Evolutionary conservation across 345 rosid genomes (phyloP), one percentile per base, ranked within the genome.

Genomic region (Gossypium mustelinum): DNA sequence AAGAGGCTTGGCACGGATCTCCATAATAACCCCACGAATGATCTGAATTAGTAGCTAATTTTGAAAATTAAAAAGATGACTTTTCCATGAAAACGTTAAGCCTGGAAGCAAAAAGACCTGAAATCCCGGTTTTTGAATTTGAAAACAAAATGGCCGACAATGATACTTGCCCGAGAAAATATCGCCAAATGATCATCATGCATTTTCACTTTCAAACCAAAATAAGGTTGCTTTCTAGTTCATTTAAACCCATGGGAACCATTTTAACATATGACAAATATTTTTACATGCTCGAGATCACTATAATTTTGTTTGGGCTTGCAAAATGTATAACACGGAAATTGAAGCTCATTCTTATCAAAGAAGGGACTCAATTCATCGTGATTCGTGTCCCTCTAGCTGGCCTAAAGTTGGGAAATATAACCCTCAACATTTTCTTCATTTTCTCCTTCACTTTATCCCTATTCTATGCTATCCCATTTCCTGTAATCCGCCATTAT

Each of bases 61-160:
- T 64, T 43, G 51, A 65, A 34, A 34, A 34, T 34, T 34, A 34
- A 34, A 7, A 5, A 34, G 41, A 34, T 5, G 18, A 69, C 17
- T 27, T 48, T 27, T 52, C 59, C 73, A 5, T 12, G 22, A 52
- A 67, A 47, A 17, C 50, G 48, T 67, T 52, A 67, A 45, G n/a
- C 39, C 3, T 10, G 16, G 34, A 34, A 11, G 54, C 0, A 47
- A n/a, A 34, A 52, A n/a, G 1, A 1, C 60, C 73, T 52, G 73
- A 52, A 69, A 69, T 69, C 11, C 73, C 45, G 43, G 72, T 48
- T 68, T 68, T 3, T 44, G 22, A 68, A 48, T 68, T 48, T 9
- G 72, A 20, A 16, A 68, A 50, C 20, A 14, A 25, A 48, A 1
- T 8, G 29, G 27, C 51, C 12, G 52, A 43, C 9, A 65, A 2